Conservation (phyloP, 2,329 filamentous ascomycete species). For the Bipolaris gigantea region DNA sequence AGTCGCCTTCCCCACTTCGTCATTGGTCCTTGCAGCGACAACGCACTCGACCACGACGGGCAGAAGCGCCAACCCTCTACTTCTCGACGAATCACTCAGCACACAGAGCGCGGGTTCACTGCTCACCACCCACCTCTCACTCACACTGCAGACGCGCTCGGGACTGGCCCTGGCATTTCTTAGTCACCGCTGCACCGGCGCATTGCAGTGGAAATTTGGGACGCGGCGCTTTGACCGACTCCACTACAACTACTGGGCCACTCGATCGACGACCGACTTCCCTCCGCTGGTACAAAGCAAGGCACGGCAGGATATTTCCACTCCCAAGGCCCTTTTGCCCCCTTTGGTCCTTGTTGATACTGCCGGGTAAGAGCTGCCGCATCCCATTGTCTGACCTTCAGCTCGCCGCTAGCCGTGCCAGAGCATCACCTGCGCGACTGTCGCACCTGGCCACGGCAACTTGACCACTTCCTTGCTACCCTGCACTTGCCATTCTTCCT, state of each 20-base stretch:
- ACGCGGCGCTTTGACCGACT: slow-evolving; percentile 38
- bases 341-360: not conserved
- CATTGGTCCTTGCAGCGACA: slow-evolving; percentile 35
- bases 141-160: slow-evolving; percentile 22
- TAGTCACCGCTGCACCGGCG: slow-evolving; percentile 21
- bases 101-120: slow-evolving; percentile 21
- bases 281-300: slow-evolving; percentile 6
- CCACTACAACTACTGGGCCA: slow-evolving; percentile 20
- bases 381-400: slow-evolving; percentile 2
- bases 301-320: not conserved
- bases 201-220: slow-evolving; percentile 26
- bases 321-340: not conserved
- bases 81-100: slow-evolving; percentile 26
- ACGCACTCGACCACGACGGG: slow-evolving; percentile 26
- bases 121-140: slow-evolving; percentile 2
- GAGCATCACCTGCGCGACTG: slow-evolving; percentile 15
- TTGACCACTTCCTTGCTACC: slow-evolving; percentile 4
- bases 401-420: slow-evolving; percentile 21
- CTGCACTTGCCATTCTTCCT: slow-evolving; percentile 13
- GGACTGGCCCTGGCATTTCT: slow-evolving; percentile 19
- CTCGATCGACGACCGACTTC: slow-evolving; percentile 6
- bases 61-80: slow-evolving; percentile 31
- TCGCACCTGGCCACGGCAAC: slow-evolving; percentile 8
- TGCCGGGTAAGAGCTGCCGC: not conserved
- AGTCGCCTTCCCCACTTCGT: slow-evolving; percentile 29